These are phyloP conservation scores for Aaosphaeria pasadenensis DNA, from an alignment of 2,329 filamentous ascomycete species.

Conservation along the genomic window DNA sequence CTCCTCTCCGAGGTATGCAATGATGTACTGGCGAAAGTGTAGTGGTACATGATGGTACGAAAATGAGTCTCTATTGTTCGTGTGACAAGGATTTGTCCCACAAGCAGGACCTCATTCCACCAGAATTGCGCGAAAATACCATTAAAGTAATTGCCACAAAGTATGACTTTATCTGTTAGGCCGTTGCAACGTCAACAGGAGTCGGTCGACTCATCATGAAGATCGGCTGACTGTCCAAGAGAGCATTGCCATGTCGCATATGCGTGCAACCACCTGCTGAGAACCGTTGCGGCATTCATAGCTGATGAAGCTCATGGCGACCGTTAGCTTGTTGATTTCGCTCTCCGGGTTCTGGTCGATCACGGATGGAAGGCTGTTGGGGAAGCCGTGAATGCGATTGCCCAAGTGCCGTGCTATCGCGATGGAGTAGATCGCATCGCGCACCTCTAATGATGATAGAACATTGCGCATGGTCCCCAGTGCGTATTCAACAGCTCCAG, in stretches of 20 bases:
- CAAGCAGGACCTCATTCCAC: not conserved
- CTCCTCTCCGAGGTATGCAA: conserved; percentile 15
- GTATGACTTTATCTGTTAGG: not conserved
- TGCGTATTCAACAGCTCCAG: conserved; percentile 62
- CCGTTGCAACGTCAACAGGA: not conserved
- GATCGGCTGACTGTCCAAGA: conserved; percentile 39
- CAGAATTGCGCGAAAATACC: not conserved
- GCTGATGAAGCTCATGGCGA: conserved; percentile 49
- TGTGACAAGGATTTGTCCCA: not conserved
- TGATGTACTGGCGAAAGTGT: conserved; percentile 6
- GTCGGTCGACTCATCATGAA: conserved; percentile 4
- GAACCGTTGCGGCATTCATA: conserved; percentile 44
- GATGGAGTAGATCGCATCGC: conserved; percentile 87
- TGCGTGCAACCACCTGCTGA: conserved; percentile 47
- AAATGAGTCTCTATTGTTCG: no score
- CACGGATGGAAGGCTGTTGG: conserved; percentile 34
- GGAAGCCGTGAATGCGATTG: conserved; percentile 52
- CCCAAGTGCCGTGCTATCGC: conserved; percentile 75
- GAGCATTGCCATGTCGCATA: conserved; percentile 49
- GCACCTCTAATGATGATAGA: conserved; percentile 77
- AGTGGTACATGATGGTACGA: conserved; percentile 6
- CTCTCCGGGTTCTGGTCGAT: conserved; percentile 30
- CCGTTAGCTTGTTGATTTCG: conserved; percentile 43
- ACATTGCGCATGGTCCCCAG: conserved; percentile 65
- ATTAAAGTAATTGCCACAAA: not conserved